Base-by-base conservation (phyloP, 768 basidiomycete species). In the Leccinum fibrillosum region DNA sequence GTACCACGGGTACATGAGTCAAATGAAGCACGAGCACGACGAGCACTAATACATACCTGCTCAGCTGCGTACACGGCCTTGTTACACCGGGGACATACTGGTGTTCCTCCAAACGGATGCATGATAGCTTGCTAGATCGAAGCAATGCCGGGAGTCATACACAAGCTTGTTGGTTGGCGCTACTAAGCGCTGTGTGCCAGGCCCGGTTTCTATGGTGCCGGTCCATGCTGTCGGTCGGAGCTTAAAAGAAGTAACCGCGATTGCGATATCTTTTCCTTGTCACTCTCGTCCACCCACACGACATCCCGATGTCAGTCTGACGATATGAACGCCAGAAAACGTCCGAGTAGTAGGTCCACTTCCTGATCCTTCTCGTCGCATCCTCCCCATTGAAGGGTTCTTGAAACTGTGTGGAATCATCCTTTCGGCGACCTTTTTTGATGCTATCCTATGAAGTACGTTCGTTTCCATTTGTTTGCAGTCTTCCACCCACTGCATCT, bases 51-150 rank as follows among this genome's bases (percentile, higher is more conserved):
- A 34, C 78, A 62, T 59, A 87, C 90, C 82, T 94, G 91, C 72
- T 95, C 92, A 53, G 92, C 92, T 59, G 88, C 89, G 74, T 95
- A 95, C 32, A 94, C 93, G 0, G 81, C 72, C 72, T 87, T 91
- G 57, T 72, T 73, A 73, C 92, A 94, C 67, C 83, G 74, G 15
- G 92, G 88, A 68, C 92, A 94, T 53, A 77, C 73, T 28, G 89
- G 82, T 4, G 84, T 83, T 48, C 85, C 88, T 60, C 86, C 85
- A 66, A 87, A 91, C 3, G 86, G 82, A 68, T 86, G 85, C 87
- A 90, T 90, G 61, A 53, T 67, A 39, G 62, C 68, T 64, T 35
- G 50, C 66, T 57, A 54, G 53, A 32, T 30, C 42, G 51, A 39
- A 57, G 48, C 53, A 42, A 52, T 39, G n/a, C 35, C 28, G 32